Evolutionary conservation across 805 yeast genomes (phyloP), one percentile per base, ranked within the genome.

Genomic region (Zygosaccharomyces gambellarensis): DNA sequence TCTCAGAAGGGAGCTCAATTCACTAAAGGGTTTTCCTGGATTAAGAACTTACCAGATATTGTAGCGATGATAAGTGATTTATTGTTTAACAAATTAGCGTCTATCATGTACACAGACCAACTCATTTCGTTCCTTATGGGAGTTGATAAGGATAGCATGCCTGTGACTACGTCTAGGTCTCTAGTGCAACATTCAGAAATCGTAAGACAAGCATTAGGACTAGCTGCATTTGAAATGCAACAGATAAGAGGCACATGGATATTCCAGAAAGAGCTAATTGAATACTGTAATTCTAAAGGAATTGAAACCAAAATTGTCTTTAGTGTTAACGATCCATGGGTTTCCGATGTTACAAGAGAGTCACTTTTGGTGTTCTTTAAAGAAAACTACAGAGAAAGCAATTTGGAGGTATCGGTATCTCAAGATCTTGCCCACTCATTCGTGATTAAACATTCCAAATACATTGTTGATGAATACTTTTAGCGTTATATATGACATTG

Each of bases 301-400:
- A 65, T 55, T 8, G 34, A 62, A 22, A 65, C 78, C n/a, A 82
- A 86, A 86, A 61, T 72, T 3, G 76, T 77, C 48, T 82, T 81
- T 55, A 83, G 85, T 5, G 65, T 63, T n/a, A 59, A 68, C 27
- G 92, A 85, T 60, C 80, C 81, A 59, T 85, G 90, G 90, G 82
- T 85, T 2, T 71, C 72, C 48, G 71, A 76, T 43, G 65, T 59
- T 28, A 77, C 87, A 1, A 72, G 85, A 40, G 71, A 71, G 1
- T 63, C 64, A 28, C 47, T 82, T 2, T 58, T 77, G 32, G 52
- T 66, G 9, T 64, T 71, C 36, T 73, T 75, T 54, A 62, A 68
- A 22, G 61, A 63, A 32, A 55, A 58, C 17, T 31, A 46, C 27
- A 30, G 40, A n/a, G 42, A 48, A 19, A 45, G 46, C 2, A 65